Evolutionary conservation across 1,284 basidiomycete genomes (phyloP).

Genomic region (Takashimella koratensis): DNA sequence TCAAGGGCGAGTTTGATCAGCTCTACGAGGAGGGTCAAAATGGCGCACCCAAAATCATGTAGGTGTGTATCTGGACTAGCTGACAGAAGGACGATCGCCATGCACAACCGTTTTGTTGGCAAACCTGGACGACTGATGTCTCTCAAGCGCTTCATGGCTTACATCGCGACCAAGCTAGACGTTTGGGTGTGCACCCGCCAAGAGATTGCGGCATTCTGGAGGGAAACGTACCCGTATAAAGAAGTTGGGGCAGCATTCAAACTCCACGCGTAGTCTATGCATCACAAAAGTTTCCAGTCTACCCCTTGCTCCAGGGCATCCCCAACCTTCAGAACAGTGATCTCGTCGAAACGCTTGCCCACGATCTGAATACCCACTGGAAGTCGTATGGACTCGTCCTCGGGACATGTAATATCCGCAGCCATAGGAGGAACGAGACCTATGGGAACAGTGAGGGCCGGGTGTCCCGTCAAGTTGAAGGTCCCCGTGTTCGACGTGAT

Average conservation of each 20-base stretch:
- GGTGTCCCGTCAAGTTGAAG: conserved; percentile 1
- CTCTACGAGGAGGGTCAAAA: conserved; percentile 40
- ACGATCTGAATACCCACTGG: conserved; percentile 2
- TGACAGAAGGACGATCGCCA: conserved; percentile 42
- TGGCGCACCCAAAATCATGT: conserved; percentile 38
- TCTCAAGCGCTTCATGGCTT: conserved; percentile 42
- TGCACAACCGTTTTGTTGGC: conserved; percentile 48
- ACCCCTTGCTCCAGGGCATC: neutral
- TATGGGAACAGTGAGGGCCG: neutral
- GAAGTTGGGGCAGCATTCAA: conserved; percentile 16
- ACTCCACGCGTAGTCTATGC: conserved; percentile 1
- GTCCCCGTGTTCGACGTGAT: neutral
- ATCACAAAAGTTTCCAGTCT: conserved; percentile 1
- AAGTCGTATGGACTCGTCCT: neutral
- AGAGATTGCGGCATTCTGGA: conserved; percentile 47
- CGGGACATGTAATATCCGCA: neutral
- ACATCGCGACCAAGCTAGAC: conserved; percentile 38
- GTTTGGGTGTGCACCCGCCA: conserved; percentile 48
- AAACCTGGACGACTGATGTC: conserved; percentile 44
- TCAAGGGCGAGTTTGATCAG: conserved; percentile 46
- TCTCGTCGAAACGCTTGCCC: neutral
- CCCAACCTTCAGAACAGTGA: neutral
- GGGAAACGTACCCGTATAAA: conserved; percentile 38
- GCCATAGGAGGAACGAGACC: neutral
- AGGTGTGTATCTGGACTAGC: neutral